Base-by-base conservation (phyloP, 192 early-diverging fungal species). In the Backusella tuberculispora region DNA sequence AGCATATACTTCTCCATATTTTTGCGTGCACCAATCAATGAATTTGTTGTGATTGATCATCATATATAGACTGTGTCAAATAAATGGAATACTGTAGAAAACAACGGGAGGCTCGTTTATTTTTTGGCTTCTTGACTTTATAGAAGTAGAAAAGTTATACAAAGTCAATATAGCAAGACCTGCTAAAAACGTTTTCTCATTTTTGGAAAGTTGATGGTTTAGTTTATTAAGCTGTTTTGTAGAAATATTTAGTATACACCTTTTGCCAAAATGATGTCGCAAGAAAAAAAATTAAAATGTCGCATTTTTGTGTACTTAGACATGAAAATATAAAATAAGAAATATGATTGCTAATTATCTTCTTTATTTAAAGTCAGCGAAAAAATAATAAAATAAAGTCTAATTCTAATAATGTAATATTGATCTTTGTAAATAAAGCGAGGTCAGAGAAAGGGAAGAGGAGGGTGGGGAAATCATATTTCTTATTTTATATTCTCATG, bases 1-100 rank as follows among this genome's bases (percentile, higher is more conserved):
- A 9, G 64, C 67, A 45, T 74, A 79, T 17, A 72, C 46, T 34
- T 75, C 78, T n/a, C 78, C 78, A 40, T 79, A 79, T 19, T 70
- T 79, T 26, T 29, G 10, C 24, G 29, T 38, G 15, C 78, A 79
- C 74, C 74, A 74, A 56, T 75, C 73, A 38, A 79, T 37, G 19
- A 79, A 79, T 48, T 50, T 63, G 1, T 75, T 45, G 21, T 50
- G 21, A 21, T 66, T 29, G 15, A 21, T 24, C n/a, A 63, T 21
- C 45, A 79, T 26, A 19, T 79, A 74, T 17, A 79, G 64, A 5
- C 60, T 66, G 24, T 79, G 78, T 15, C 73, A 69, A 34, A 79
- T 19, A 5, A 75, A 26, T 9, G 73, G 73, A 2, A 79, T 34
- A 0, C 56, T 44, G 21, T 71, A 79, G 47, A 73, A 17, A 15